Evolutionary conservation across 495 filamentous ascomycete genomes (phyloP).

Genomic region (Lasiosphaeria ovina): DNA sequence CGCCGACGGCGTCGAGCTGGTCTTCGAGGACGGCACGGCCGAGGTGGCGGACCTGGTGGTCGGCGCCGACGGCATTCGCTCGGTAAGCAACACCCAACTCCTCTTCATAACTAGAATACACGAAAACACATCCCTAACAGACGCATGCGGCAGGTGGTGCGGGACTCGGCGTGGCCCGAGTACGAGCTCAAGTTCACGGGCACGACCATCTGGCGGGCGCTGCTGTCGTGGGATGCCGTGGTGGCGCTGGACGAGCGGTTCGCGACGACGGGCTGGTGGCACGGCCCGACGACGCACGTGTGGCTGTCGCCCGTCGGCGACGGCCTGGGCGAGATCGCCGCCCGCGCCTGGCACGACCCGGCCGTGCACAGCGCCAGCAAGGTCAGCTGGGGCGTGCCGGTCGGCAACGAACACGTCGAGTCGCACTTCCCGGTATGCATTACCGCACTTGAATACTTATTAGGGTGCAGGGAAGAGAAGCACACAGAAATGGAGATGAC

Average conservation of each 20-base stretch:
- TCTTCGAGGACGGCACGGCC: slow-evolving; percentile 40
- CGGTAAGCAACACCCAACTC: slow-evolving; percentile 32
- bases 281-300: slow-evolving; percentile 42
- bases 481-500: no score
- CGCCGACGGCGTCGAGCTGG: slow-evolving; percentile 23
- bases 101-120: slow-evolving; percentile 33
- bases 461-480: no score
- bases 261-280: slow-evolving; percentile 46
- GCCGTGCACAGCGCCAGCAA: slow-evolving; percentile 26
- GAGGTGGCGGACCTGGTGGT: slow-evolving; percentile 46
- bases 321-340: slow-evolving; percentile 27
- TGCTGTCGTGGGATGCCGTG: not conserved
- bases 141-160: slow-evolving; percentile 15
- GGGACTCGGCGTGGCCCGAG: slow-evolving; percentile 25
- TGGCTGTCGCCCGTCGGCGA: slow-evolving; percentile 47
- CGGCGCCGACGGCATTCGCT: slow-evolving; percentile 54
- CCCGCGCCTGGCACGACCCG: slow-evolving; percentile 19
- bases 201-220: not conserved
- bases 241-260: slow-evolving; percentile 33
- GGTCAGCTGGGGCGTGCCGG: slow-evolving; percentile 48
- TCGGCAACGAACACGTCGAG: slow-evolving; percentile 44
- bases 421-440: slow-evolving; percentile 34
- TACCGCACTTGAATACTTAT: no score
- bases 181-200: slow-evolving; percentile 23
- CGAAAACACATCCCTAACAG: slow-evolving; percentile 32